phyloP scores from a whole-genome alignment of 192 early-diverging fungal species.

The Ramicandelaber brevisporus region DNA sequence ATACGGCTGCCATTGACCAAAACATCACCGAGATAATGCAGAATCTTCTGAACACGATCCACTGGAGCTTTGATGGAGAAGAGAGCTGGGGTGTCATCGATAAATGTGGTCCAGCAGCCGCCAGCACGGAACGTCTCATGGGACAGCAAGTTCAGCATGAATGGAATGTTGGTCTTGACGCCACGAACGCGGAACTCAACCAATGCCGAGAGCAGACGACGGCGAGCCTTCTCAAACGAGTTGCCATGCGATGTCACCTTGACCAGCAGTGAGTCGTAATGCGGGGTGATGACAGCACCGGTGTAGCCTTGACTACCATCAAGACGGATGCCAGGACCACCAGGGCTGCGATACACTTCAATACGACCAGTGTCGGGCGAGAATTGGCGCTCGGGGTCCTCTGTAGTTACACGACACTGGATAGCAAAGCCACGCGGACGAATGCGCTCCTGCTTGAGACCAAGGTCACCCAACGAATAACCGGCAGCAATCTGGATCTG shows the following conservation, averaged over 20 bases:
- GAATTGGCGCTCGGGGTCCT: constrained; percentile 79
- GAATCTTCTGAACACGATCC: constrained; percentile 67
- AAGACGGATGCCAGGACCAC: constrained; percentile 65
- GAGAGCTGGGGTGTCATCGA: constrained; percentile 87
- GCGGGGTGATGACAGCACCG: constrained; percentile 77
- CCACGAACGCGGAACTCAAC: constrained; percentile 91
- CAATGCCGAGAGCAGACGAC: constrained; percentile 65
- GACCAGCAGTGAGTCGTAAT: constrained; percentile 87
- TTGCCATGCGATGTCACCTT: constrained; percentile 72
- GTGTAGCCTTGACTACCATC: constrained; percentile 76
- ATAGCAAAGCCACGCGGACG: constrained; percentile 65
- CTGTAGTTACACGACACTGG: constrained; percentile 91
- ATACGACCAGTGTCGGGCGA: constrained; percentile 92
- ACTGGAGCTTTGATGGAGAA: constrained; percentile 51
- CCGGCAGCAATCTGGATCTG: constrained; percentile 93
- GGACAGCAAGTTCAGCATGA: constrained; percentile 66
- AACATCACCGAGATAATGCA: constrained; percentile 75
- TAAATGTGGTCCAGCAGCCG: constrained; percentile 89
- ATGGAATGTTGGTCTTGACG: constrained; percentile 90
- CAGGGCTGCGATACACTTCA: constrained; percentile 77
- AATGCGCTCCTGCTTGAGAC: constrained; percentile 59
- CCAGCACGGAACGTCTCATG: constrained; percentile 60
- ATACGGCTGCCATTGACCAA: constrained; percentile 79
- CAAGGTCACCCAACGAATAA: constrained; percentile 44
- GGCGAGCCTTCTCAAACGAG: constrained; percentile 71